These are phyloP conservation scores for Calonectria hawksworthii DNA, from an alignment of 2,329 filamentous ascomycete genomes.

Conservation along the genomic window DNA sequence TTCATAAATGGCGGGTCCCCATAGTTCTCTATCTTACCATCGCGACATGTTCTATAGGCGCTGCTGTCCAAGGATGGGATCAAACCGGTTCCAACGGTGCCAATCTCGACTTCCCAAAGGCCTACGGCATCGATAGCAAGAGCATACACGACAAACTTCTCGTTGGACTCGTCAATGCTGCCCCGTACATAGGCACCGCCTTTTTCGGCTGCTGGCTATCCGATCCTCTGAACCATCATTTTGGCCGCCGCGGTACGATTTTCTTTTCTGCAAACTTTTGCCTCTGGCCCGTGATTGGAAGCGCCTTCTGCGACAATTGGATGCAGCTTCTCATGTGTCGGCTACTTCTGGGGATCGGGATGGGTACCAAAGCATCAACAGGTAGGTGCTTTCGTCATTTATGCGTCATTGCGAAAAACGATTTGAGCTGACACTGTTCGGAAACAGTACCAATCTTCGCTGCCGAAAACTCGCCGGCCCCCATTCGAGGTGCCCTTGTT, in stretches of 20 bases:
- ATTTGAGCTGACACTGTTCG: conserved; percentile 23
- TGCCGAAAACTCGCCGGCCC: conserved; percentile 79
- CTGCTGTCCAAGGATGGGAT: conserved; percentile 80
- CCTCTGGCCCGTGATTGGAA: conserved; percentile 78
- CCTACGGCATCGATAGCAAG: conserved; percentile 59
- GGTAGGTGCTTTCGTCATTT: conserved; percentile 47
- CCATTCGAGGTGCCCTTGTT: conserved; percentile 80
- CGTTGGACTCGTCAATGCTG: conserved; percentile 77
- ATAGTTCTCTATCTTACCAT: conserved; percentile 76
- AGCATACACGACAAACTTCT: conserved; percentile 60
- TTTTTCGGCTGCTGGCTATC: conserved; percentile 74
- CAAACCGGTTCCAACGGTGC: conserved; percentile 76
- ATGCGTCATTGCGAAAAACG: not conserved
- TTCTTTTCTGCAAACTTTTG: conserved; percentile 83
- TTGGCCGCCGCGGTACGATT: conserved; percentile 68
- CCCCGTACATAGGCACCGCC: conserved; percentile 64
- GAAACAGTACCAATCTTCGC: conserved; percentile 79
- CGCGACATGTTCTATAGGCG: conserved; percentile 76
- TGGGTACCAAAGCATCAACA: conserved; percentile 80
- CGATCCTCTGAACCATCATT: conserved; percentile 68
- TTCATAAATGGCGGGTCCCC: conserved; percentile 78
- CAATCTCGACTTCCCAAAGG: conserved; percentile 71
- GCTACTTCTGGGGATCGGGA: conserved; percentile 81
- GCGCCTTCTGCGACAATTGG: conserved; percentile 80
- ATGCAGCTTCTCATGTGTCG: conserved; percentile 78